Evolutionary conservation across 371 early-diverging fungal genomes (phyloP), one percentile per base, ranked within the genome.

Genomic region (Encephalitozoon cuniculi): DNA sequence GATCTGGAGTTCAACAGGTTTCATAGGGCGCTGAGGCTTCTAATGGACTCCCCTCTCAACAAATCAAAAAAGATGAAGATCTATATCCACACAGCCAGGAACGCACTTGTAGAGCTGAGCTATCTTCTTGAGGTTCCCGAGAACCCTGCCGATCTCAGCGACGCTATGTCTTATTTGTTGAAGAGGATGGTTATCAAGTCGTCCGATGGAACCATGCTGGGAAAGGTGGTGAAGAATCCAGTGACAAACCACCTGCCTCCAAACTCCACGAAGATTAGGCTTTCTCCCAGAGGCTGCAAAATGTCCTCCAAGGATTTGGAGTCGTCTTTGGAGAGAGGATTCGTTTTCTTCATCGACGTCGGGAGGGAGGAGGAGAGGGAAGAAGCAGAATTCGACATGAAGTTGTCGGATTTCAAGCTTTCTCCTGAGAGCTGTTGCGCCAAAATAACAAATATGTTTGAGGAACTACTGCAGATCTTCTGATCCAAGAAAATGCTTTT

Each of bases 41-140:
- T 59, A n/a, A 53, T 77, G 26, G 80, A 76, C 49, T 71, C 71
- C 0, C 77, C 80, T 25, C 59, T 80, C 44, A 76, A 76, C 39
- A 80, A 80, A 39, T 18, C 77, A 4, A 71, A 66, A 4, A 32
- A 63, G 4, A 46, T 76, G n/a, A 8, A 43, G 6, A 37, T 80
- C 2, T 73, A 75, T 12, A 44, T 80, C 1, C 54, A 67, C 21
- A 55, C 77, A 44, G 69, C 70, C 18, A 64, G 28, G n/a, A 69
- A 72, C 21, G 73, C 51, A 18, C 55, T 80, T 21, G 54, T 80
- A 3, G 64, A 44, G 46, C 18, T 80, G 25, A 72, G 73, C 53
- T 18, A 59, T 59, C 59, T 59, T 15, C 37, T 59, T 15, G 59
- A 59, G 3, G 37, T 59, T 59, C 59, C 59, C 18, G 59, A 59